Conservation (phyloP, 805 yeast genomes). For the Sugiyamaella americana region DNA sequence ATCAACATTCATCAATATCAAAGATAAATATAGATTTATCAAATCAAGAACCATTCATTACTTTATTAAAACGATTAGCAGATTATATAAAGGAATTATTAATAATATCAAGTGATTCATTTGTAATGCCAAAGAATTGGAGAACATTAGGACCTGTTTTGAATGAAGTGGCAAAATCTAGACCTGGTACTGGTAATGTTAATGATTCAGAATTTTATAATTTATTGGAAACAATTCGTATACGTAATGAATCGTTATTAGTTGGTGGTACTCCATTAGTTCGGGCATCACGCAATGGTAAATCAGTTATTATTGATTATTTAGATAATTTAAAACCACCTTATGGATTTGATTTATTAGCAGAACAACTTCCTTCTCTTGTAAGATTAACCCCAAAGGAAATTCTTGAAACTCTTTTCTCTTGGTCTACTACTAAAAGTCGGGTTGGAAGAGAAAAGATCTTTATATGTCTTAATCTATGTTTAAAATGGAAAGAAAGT, state of each 20-base stretch:
- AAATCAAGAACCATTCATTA: constrained; percentile 12
- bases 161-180: constrained; percentile 21
- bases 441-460: constrained; percentile 20
- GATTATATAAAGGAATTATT: constrained; percentile 20
- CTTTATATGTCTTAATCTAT: constrained; percentile 20
- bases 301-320: constrained; percentile 19
- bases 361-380: constrained; percentile 11
- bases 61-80: constrained; percentile 23
- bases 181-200: background rate
- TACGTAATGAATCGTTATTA: constrained; percentile 23
- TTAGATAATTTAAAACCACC: constrained; percentile 30
- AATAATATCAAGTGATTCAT: constrained; percentile 24
- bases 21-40: constrained; percentile 21
- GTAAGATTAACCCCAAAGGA: constrained; percentile 12
- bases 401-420: constrained; percentile 21
- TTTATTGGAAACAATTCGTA: constrained; percentile 15
- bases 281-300: constrained; percentile 17
- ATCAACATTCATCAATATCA: constrained; percentile 29
- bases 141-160: constrained; percentile 24
- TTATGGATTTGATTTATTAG: constrained; percentile 17
- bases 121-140: constrained; percentile 32
- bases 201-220: constrained; percentile 11
- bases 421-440: constrained; percentile 25
- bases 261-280: constrained; percentile 21
- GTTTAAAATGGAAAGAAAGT: constrained; percentile 14